Base-by-base conservation (phyloP, 1,284 basidiomycete genomes). In the Ustilago sp. region DNA sequence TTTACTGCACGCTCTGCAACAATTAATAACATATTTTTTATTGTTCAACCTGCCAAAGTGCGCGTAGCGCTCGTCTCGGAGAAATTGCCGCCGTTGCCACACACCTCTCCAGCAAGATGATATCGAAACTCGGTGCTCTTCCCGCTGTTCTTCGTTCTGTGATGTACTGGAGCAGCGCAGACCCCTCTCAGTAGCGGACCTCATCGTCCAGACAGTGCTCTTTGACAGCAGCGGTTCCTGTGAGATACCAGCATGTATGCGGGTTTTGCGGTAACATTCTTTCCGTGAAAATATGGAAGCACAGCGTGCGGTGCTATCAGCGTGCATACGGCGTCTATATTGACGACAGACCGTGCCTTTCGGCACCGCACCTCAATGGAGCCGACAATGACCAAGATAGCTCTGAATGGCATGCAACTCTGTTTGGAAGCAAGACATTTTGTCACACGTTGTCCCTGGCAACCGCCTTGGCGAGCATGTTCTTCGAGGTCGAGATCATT, bases 11-110 rank as follows among this genome's bases (percentile, higher is more conserved):
- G 23, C 23, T 28, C 23, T 28, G 23, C 23, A 28, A 28, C 23
- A 28, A 39, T 39, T 39, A 11, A 39, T 39, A 39, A 39, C 9
- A 39, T 50, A 8, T 13, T 50, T 50, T 50, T 50, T 7, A 7
- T 53, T 36, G 34, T 36, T 53, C 51, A 17, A 53, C 51, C 32
- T 53, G 51, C 51, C 51, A 34, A 53, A 53, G 7, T 53, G 48
- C n/a, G 51, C 51, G 51, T 15, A 36, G 8, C 31, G 51, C 51
- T 53, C 32, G 32, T 13, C 12, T 53, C n/a, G 19, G n/a, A 32
- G n/a, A 8, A 52, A 28, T 28, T 28, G 23, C 23, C 9, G 17
- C 31, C 28, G 50, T 4, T n/a, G 13, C 15, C 28, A 7, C 31
- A 23, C 32, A 36, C 8, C 9, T 36, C n/a, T 45, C 11, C 43